Percentiles rank a stretch among this genome's conserved stretches.
Conservation (phyloP, 2,329 filamentous ascomycete species). For the Davidsoniella neocaledoniae region DNA sequence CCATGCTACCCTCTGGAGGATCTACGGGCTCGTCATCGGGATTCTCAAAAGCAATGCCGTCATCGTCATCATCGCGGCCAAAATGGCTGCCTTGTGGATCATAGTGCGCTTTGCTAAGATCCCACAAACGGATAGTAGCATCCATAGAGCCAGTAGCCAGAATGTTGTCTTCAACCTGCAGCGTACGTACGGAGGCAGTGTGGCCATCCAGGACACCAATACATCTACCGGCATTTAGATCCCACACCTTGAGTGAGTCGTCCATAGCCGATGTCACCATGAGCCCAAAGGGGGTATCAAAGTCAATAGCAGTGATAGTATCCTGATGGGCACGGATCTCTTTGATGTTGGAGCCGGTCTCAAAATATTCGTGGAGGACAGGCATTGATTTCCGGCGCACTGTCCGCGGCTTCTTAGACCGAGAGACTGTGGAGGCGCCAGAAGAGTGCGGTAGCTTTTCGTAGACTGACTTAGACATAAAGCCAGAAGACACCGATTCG, state of each 20-base stretch:
- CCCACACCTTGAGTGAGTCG: conserved; percentile 91
- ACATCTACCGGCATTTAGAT: conserved; percentile 81
- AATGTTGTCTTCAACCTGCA: conserved; percentile 92
- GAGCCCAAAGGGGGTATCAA: conserved; percentile 92
- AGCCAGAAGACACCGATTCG: conserved; percentile 26
- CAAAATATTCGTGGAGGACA: conserved; percentile 86
- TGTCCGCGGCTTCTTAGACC: conserved; percentile 35
- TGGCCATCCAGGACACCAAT: conserved; percentile 87
- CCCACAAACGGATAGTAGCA: conserved; percentile 80
- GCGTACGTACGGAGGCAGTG: conserved; percentile 75
- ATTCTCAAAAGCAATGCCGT: conserved; percentile 58
- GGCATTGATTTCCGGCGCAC: conserved; percentile 73
- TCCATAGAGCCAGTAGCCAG: conserved; percentile 90
- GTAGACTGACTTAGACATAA: conserved; percentile 98
- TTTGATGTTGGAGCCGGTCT: conserved; percentile 73
- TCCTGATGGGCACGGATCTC: conserved; percentile 83
- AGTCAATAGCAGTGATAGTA: conserved; percentile 76
- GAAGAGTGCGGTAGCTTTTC: conserved; percentile 58
- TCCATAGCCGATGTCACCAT: conserved; percentile 86
- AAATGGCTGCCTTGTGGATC: conserved; percentile 49
- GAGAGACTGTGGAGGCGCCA: conserved; percentile 30
- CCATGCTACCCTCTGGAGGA: conserved; percentile 63
- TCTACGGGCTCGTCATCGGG: conserved; percentile 51
- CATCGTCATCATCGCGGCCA: conserved; percentile 40
- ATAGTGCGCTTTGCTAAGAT: conserved; percentile 76